A percentile compares a stretch with the other conserved stretches of the same genome.
Evolutionary conservation across 371 early-diverging fungal genomes (phyloP).

Genomic region (Sporodiniella umbellata): DNA sequence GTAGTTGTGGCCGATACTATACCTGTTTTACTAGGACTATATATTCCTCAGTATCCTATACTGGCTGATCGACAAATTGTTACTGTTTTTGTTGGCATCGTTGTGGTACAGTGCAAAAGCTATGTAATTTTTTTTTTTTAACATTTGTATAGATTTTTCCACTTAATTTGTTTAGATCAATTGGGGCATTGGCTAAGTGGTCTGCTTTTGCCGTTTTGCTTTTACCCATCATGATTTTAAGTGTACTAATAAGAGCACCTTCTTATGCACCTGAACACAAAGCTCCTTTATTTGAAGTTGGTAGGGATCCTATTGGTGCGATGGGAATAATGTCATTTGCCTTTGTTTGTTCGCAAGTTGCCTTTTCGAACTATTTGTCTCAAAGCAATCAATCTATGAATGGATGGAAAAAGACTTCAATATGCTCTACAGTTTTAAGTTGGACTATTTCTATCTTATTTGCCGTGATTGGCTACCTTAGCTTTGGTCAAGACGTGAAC

Average conservation of each 20-base stretch:
- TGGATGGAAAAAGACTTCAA: slow-evolving; percentile 42
- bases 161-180: slow-evolving; percentile 50
- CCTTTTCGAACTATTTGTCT: slow-evolving; percentile 50
- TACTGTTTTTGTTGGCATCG: slow-evolving; percentile 39
- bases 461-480: slow-evolving; percentile 54
- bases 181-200: slow-evolving; percentile 52
- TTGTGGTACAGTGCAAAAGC: too few species aligned
- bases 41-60: slow-evolving; percentile 29
- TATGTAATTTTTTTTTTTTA: slow-evolving; percentile 4
- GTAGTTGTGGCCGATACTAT: slow-evolving; percentile 59
- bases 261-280: slow-evolving; percentile 49
- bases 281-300: slow-evolving; percentile 39
- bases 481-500: slow-evolving; percentile 51
- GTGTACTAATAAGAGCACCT: slow-evolving; percentile 47
- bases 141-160: slow-evolving; percentile 40
- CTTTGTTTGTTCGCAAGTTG: slow-evolving; percentile 59
- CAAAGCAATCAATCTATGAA: slow-evolving; percentile 37
- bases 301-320: slow-evolving; percentile 51
- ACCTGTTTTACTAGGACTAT: slow-evolving; percentile 45
- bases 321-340: slow-evolving; percentile 65
- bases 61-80: slow-evolving; percentile 36
- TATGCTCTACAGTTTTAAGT: slow-evolving; percentile 41
- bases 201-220: slow-evolving; percentile 52
- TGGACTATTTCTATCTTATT: slow-evolving; percentile 55
- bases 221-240: slow-evolving; percentile 51